Base-by-base conservation (phyloP, 1,284 basidiomycete genomes). In the Cryptococcus sp. region DNA sequence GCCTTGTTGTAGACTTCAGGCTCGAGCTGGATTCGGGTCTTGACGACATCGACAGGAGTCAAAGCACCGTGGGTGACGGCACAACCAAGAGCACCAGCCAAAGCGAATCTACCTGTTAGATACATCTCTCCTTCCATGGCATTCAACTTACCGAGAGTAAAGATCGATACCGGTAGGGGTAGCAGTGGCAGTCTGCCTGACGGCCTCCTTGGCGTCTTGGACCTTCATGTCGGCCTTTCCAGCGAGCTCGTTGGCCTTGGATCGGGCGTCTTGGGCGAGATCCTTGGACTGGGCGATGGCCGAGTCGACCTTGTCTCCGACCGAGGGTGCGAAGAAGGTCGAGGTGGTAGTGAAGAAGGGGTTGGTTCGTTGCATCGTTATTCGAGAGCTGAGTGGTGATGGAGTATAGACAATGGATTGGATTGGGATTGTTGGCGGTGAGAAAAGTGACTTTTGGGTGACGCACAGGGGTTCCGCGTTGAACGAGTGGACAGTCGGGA, bases 1-100 rank as follows among this genome's bases (percentile, higher is more conserved):
- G 76, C 76, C 74, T 74, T 77, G 76, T 79, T 79, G 78, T 79
- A 79, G 47, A 72, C 70, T 66, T 71, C 67, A 53, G 74, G 71
- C 76, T 84, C 64, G 44, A 89, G 89, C 84, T 97, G 92, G 84
- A 97, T 95, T 79, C 93, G 89, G 74, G 92, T 95, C 80, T 97
- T 95, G 68, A 88, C 86, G 63, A 93, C 89, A 79, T 94, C 90
- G 64, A 94, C 82, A 54, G 89, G 89, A 36, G 90, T 93, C 66
- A 92, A 84, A 65, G 85, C 88, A 53, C 91, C 92, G 75, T 97
- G 92, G 61, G 92, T 95, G 73, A 92, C 51, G 77, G 91, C 89
- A 68, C 92, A 97, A 56, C 92, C 90, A 62, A 94, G 80, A 60
- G 82, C 81, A 82, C 92, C 91, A 68, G 90, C 91, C 57, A 97